Base-by-base conservation (phyloP, 2,329 filamentous ascomycete genomes). In the Hymenoscyphus repandus region DNA sequence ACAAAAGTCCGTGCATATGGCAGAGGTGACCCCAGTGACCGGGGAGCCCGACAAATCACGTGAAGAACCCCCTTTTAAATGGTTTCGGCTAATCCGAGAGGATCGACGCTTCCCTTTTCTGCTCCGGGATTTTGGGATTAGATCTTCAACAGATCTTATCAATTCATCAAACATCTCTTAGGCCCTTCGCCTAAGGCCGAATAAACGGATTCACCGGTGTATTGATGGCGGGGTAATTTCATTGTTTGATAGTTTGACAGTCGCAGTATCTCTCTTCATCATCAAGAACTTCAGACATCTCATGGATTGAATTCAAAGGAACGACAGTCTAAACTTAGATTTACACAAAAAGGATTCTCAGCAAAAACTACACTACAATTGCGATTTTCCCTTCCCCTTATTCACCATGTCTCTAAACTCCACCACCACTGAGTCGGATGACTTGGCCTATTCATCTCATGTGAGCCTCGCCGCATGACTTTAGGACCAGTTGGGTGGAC, bases 351-450 rank as follows among this genome's bases (percentile, higher is more conserved):
- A 34, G 13, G 9, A 9, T 34, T 34, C 13, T 34, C 32, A 34
- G 32, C 32, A 34, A 34, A 34, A 7, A 7, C 32, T 7, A 34
- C 32, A 34, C 7, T 34, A 9, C 9, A 9, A 34, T 34, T 9
- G 13, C 9, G 13, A 34, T 9, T 9, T 9, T 34, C 32, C 32
- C 32, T 9, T 34, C 32, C 32, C 32, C 13, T 34, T 7, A 13
- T 13, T 7, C 32, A 34, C 7, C 10, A 39, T 17, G 37, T 15
- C 5, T 15, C 17, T 39, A 48, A 33, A 48, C 46, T 20, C 46
- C 46, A 30, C 60, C 60, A 38, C 60, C 60, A 45, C 53, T 59
- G 13, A 62, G 54, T 44, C 58, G 57, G 38, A 62, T 56, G 37
- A 62, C 50, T 48, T 62, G 60, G 15, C 60, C 60, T 61, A 34